Conservation (phyloP, 352 stramenopile genomes). For the Globisporangium irregulare region DNA sequence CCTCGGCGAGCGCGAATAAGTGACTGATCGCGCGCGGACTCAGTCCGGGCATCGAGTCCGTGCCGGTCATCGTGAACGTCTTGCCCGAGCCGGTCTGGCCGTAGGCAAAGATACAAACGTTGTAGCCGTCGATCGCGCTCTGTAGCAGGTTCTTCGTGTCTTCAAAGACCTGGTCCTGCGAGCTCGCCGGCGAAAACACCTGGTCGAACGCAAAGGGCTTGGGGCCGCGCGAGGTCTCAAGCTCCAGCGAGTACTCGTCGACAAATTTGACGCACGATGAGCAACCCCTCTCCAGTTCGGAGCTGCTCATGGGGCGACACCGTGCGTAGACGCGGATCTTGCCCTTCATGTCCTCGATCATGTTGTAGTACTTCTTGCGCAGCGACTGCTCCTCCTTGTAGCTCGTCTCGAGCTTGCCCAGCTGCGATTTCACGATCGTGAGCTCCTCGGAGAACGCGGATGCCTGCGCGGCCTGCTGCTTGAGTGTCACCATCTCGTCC, state of each 20-base stretch:
- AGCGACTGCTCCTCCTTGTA: conserved; percentile 88
- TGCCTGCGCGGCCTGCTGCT: conserved; percentile 49
- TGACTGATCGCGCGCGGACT: conserved; percentile 85
- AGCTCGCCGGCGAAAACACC: conserved; percentile 78
- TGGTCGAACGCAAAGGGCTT: conserved; percentile 91
- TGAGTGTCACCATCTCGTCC: conserved; percentile 48
- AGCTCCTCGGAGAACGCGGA: conserved; percentile 50
- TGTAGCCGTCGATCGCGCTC: conserved; percentile 89
- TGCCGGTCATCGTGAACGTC: conserved; percentile 93
- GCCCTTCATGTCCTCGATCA: conserved; percentile 95
- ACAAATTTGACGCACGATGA: conserved; percentile 58
- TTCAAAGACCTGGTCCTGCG: conserved; percentile 89
- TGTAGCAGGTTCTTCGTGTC: conserved; percentile 92
- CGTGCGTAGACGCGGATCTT: conserved; percentile 93
- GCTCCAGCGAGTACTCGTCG: conserved; percentile 84
- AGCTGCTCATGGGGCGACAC: conserved; percentile 88
- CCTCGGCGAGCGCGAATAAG: conserved; percentile 73
- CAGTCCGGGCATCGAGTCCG: conserved; percentile 67
- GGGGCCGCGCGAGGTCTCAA: conserved; percentile 69
- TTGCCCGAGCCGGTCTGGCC: conserved; percentile 92
- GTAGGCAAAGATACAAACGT: conserved; percentile 94
- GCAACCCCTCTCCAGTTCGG: conserved; percentile 82
- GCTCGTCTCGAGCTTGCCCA: conserved; percentile 59
- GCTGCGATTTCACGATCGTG: conserved; percentile 24
- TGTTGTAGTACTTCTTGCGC: conserved; percentile 95